Conservation (phyloP, 129 eudicot genomes). For the Artemisia annua region DNA sequence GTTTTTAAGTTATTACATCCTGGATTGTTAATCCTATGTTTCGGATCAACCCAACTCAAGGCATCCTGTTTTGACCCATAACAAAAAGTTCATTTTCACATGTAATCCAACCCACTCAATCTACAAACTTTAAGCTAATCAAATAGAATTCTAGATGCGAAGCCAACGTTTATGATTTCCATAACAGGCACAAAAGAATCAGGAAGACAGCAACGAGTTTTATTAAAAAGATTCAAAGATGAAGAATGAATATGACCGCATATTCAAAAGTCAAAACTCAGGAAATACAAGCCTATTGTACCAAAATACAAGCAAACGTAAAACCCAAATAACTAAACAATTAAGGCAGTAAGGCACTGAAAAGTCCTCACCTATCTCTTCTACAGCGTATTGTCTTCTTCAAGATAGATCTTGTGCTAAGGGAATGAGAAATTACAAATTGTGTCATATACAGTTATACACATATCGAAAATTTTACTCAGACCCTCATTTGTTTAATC, state of each 20-base stretch:
- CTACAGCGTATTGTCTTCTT: no score
- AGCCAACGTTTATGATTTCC: neutral
- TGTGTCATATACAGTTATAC: no score
- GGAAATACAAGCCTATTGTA: slow-evolving; percentile 61
- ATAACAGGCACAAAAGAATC: slow-evolving; percentile 55
- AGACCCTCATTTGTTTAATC: no score
- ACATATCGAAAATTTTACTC: no score
- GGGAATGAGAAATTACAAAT: no score
- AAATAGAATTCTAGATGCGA: neutral
- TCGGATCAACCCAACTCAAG: no score
- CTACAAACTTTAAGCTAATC: neutral
- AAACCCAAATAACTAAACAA: neutral
- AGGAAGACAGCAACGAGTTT: slow-evolving; percentile 66
- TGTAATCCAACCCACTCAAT: neutral
- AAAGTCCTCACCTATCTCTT: no score
- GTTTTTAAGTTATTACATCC: no score
- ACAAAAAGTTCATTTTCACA: neutral
- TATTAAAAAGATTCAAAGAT: slow-evolving; percentile 63
- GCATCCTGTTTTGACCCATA: neutral
- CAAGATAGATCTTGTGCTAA: no score
- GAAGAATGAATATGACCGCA: slow-evolving; percentile 72
- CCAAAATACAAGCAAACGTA: slow-evolving; percentile 35
- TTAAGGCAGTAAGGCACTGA: no score
- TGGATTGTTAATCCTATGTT: no score
- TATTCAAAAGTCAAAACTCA: slow-evolving; percentile 72